Evolutionary conservation across 768 basidiomycete genomes (phyloP).

Genomic region (Amanita subjunquillea): DNA sequence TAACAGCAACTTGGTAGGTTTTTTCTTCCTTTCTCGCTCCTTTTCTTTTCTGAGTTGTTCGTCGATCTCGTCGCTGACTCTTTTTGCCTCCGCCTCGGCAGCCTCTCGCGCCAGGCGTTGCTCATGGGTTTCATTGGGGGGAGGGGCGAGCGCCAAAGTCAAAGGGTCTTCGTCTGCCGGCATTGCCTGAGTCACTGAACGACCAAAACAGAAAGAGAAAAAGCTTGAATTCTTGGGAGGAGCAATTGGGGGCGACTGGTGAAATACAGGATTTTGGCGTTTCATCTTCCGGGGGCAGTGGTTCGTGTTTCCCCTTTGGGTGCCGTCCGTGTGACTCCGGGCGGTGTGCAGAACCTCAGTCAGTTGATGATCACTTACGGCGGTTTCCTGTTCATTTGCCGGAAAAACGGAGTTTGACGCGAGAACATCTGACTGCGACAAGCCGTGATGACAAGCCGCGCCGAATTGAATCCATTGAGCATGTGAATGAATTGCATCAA

Average conservation of each 20-base stretch:
- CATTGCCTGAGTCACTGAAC: slow-evolving; percentile 2
- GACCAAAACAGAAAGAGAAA: slow-evolving; percentile 10
- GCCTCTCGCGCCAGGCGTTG: slow-evolving; percentile 44
- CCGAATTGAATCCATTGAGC: too few relatives aligned
- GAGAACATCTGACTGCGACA: too few relatives aligned
- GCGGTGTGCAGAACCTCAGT: background rate
- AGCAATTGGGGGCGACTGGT: background rate
- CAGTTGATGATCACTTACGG: background rate
- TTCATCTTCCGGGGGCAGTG: background rate
- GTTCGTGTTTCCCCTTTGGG: background rate
- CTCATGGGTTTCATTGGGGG: slow-evolving; percentile 49
- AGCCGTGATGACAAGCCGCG: too few relatives aligned
- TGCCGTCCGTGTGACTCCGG: background rate
- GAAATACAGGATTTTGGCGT: background rate
- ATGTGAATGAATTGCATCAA: too few relatives aligned
- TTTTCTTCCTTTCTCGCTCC: slow-evolving; percentile 46
- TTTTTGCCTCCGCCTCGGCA: slow-evolving; percentile 53
- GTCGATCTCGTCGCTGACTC: slow-evolving; percentile 67
- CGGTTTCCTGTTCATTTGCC: background rate
- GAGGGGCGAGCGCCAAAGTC: slow-evolving; percentile 48
- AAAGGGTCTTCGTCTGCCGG: slow-evolving; percentile 51
- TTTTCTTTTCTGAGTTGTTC: slow-evolving; percentile 57
- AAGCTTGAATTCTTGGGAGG: background rate
- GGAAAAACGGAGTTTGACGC: too few relatives aligned
- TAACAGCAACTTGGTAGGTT: slow-evolving; percentile 64